A percentile compares a stretch with the other conserved stretches of the same genome.
Conservation (phyloP, 176 grass and related monocot genomes). For the Oryza brachyantha region DNA sequence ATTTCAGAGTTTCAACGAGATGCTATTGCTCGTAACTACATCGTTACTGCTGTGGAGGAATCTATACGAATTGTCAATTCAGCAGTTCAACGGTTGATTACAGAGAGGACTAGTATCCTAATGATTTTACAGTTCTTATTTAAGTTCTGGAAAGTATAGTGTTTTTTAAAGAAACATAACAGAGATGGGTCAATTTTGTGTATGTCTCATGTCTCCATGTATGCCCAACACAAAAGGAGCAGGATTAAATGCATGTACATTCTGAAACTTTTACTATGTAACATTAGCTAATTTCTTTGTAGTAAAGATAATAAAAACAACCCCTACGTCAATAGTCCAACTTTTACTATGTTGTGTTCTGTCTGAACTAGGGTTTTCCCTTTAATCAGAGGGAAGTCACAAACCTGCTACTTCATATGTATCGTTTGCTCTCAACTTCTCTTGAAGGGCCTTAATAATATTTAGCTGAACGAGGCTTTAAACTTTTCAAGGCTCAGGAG, state of each 20-base stretch:
- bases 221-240: neutral
- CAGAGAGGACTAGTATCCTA: conserved; percentile 73
- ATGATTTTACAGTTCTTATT: conserved; percentile 20
- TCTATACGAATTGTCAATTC: conserved; percentile 77
- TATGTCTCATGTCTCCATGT: neutral
- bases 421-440: neutral
- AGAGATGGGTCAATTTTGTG: neutral
- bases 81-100: conserved; percentile 64
- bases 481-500: conserved; percentile 77
- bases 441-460: conserved; percentile 42
- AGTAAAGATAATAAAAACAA: neutral
- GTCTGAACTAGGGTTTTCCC: neutral
- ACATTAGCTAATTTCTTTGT: neutral
- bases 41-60: conserved; percentile 86
- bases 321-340: neutral
- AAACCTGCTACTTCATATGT: neutral
- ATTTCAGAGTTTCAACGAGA: conserved; percentile 81
- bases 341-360: no score
- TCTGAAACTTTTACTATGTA: neutral
- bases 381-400: neutral
- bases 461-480: conserved; percentile 68
- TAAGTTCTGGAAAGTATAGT: conserved; percentile 7
- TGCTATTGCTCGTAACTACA: conserved; percentile 79
- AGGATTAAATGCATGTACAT: neutral
- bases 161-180: neutral